Evolutionary conservation across 352 stramenopile genomes (phyloP).

Genomic region (Hyaloperonospora arabidopsidis): DNA sequence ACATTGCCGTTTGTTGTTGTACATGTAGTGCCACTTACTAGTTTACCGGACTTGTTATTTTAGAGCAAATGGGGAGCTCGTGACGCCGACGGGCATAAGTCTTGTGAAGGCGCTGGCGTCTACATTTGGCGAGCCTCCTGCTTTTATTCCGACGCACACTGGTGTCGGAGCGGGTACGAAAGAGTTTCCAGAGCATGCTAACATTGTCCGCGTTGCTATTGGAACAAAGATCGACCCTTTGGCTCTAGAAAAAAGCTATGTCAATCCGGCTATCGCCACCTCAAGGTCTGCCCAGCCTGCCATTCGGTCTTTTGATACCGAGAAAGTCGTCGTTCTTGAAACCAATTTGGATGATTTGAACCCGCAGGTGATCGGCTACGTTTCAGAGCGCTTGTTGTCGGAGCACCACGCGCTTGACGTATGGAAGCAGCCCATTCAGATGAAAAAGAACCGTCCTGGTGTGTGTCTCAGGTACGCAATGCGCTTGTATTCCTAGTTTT

Average conservation of each 20-base stretch:
- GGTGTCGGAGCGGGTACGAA: slow-evolving; percentile 83
- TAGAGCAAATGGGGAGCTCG: slow-evolving; percentile 86
- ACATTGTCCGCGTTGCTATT: slow-evolving; percentile 86
- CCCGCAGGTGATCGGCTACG: slow-evolving; percentile 71
- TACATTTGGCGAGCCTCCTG: slow-evolving; percentile 63
- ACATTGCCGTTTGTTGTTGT: not conserved
- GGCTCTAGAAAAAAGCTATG: slow-evolving; percentile 28
- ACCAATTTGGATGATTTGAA: slow-evolving; percentile 90
- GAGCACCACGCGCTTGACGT: slow-evolving; percentile 69
- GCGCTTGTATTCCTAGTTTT: not conserved
- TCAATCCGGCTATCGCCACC: slow-evolving; percentile 20
- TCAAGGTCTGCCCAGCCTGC: slow-evolving; percentile 19
- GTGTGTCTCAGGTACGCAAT: slow-evolving; percentile 54
- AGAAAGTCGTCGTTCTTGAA: slow-evolving; percentile 75
- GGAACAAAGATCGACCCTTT: slow-evolving; percentile 43
- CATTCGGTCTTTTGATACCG: slow-evolving; percentile 16
- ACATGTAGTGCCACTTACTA: slow-evolving; percentile 2
- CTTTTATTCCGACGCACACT: slow-evolving; percentile 69
- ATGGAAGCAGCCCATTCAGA: slow-evolving; percentile 84
- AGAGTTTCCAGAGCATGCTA: slow-evolving; percentile 83
- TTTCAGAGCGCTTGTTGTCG: slow-evolving; percentile 63
- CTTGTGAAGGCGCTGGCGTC: slow-evolving; percentile 86
- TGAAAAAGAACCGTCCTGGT: slow-evolving; percentile 87
- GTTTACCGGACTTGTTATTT: not conserved
- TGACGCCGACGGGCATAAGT: slow-evolving; percentile 94